Conservation (phyloP, 179 eudicot genomes). For the Vitellaria paradoxa region DNA sequence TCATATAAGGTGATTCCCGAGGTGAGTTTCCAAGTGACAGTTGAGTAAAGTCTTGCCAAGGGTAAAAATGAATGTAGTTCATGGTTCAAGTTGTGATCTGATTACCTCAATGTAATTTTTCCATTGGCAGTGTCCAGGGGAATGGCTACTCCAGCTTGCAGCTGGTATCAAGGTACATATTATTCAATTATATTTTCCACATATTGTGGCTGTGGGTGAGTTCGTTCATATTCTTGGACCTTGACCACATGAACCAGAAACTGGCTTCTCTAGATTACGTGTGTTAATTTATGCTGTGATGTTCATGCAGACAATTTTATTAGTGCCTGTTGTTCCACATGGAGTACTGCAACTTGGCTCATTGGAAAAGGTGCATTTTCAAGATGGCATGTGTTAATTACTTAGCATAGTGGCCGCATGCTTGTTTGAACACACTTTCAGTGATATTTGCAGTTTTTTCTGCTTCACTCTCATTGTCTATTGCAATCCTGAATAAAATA, state of each 20-base stretch:
- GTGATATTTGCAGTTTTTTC: not conserved
- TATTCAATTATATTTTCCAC: not conserved
- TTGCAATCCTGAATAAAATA: not conserved
- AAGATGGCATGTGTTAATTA: too few relatives aligned
- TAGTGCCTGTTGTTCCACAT: conserved; percentile 55
- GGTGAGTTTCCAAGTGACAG: conserved; percentile 33
- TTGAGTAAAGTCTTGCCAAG: not conserved
- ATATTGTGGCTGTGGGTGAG: too few relatives aligned
- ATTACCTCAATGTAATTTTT: conserved; percentile 12
- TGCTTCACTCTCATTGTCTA: not conserved
- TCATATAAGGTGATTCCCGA: conserved; percentile 27
- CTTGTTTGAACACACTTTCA: not conserved
- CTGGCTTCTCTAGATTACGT: conserved; percentile 1
- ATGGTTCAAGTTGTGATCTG: not conserved
- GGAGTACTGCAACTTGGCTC: conserved; percentile 91
- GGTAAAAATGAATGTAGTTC: not conserved
- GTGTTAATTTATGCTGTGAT: conserved; percentile 5
- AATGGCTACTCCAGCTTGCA: conserved; percentile 58
- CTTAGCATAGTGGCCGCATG: not conserved
- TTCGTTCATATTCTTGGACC: too few relatives aligned
- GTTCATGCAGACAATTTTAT: conserved; percentile 66
- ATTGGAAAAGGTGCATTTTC: conserved; percentile 48
- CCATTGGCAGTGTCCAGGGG: conserved; percentile 53
- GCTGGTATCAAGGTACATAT: conserved; percentile 71
- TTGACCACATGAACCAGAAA: not conserved